Base-by-base conservation (phyloP, 495 filamentous ascomycete genomes). In the Penicillium riverlandense region DNA sequence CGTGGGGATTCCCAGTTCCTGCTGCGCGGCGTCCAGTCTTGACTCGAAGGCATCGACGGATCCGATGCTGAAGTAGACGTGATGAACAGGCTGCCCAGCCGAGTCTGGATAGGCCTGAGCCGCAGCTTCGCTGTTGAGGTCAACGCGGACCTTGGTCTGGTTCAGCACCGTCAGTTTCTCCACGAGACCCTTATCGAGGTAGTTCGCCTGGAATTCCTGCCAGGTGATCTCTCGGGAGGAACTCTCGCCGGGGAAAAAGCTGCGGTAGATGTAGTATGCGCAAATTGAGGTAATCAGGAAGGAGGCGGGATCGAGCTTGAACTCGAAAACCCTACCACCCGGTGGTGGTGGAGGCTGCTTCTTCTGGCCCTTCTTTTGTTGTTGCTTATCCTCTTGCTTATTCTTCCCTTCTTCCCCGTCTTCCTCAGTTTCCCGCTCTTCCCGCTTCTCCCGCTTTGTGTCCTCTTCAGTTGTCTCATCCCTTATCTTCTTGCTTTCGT, bases 11-110 rank as follows among this genome's bases (percentile, higher is more conserved):
- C 77, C 82, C 11, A 98, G 75, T 58, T 95, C 86, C 15, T 79
- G 65, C 61, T 98, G 92, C 13, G 90, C 90, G 34, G 87, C 79
- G 41, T 97, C 92, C 9, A 98, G 62, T 53, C 78, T 80, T 50
- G 83, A 76, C 69, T 98, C 92, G 55, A 97, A 97, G 33, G 85
- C 82, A 35, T 97, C 91, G 35, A 95, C 79, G 12, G 90, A 96
- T 37, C 92, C 92, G 55, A 98, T 95, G 45, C 79, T 90, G 75
- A 97, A 98, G 65, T 88, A 92, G 64, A 96, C 96, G 65, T 79
- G 74, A 67, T 90, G 86, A 40, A 79, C 76, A 12, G 77, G 72
- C 37, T 83, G 79, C 10, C 71, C 74, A 27, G 83, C 86, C 11
- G 88, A 88, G 29, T 95, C 92, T 27, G 92, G 87, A 51, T 95